Evolutionary conservation across 768 basidiomycete genomes (phyloP), one percentile per base, ranked within the genome.

Genomic region (Lyophyllum semitale): DNA sequence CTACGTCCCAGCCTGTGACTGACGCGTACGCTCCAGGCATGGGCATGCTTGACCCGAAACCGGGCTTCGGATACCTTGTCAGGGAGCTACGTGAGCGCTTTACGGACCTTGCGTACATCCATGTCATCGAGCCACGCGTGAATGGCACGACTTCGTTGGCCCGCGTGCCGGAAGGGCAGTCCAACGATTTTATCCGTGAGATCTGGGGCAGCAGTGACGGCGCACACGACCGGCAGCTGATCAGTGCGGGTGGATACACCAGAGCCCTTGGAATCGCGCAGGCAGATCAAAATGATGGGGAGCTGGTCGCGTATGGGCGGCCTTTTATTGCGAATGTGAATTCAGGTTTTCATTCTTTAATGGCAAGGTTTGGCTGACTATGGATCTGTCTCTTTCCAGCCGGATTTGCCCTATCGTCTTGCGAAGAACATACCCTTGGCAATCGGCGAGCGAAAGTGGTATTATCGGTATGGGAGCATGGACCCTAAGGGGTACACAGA

Each of bases 81-180:
- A 51, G 62, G 13, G 50, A 76, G 48, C 56, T 84, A 41, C 61
- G 63, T 8, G 52, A 59, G 32, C 69, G 68, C 22, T 67, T 68
- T 45, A 75, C 76, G 12, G 59, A 69, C 9, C 63, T 82, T 20
- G 77, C 79, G 4, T 83, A 80, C 67, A 55, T 83, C 2, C 79
- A 81, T 55, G 62, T 75, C 30, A 61, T 72, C 30, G 76, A 81
- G 60, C 68, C 77, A 1, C 66, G 64, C n/a, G 53, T 53, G 3
- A 53, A 61, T 51, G 65, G 64, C 47, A 38, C 48, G 45, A 13
- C 51, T 40, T 33, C 8, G 2, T 27, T 37, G 9, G 37, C 40
- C 25, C 40, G 29, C 3, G 33, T 40, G 18, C 37, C 51, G 3
- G 60, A 33, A 0, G 54, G 52, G 4, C 55, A 62, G 40, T 66